Evolutionary conservation across 768 basidiomycete genomes (phyloP), one percentile per base, ranked within the genome.

Genomic region (Leccinum subgranulosum): DNA sequence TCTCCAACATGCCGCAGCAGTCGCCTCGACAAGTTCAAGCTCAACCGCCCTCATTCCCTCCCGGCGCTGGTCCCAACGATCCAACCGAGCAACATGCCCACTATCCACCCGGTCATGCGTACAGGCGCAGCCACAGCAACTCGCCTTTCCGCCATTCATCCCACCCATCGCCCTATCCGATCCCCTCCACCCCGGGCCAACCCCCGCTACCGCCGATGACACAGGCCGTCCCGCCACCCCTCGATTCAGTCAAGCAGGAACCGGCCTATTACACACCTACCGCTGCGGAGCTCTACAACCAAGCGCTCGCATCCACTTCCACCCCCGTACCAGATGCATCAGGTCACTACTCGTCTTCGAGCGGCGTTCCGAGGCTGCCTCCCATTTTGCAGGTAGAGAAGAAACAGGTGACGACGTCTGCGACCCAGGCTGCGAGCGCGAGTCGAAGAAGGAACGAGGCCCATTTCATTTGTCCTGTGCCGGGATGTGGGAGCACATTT

Each of bases 401-500:
- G 75, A 89, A 92, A 76, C 92, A 93, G 74, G 94, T 98, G 31
- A 98, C 94, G 43, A 96, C 94, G 21, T 88, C 88, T 15, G 94
- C 94, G 25, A 98, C 94, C 1, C 93, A 95, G 73, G 81, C 90
- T 3, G 94, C 94, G 12, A 94, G 92, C 69, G 90, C 90, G 52
- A 94, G 89, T 70, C 80, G 94, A 54, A 79, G 94, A 51, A 81
- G 92, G 65, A 95, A 94, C 68, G 92, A 94, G 70, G 94, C 94
- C 0, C 86, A 92, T 66, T 97, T 96, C 73, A 81, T 86, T 58
- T 98, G 94, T 74, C 94, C 95, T 5, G 92, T 98, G 15, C 91
- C 92, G 10, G 94, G 93, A 12, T 98, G 94, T 76, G 93, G 92
- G 47, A 94, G 92, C 73, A 96, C 94, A n/a, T 98, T 98, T 74